phyloP scores from a whole-genome alignment of 164 flowering plant species.

The Vitis riparia region DNA sequence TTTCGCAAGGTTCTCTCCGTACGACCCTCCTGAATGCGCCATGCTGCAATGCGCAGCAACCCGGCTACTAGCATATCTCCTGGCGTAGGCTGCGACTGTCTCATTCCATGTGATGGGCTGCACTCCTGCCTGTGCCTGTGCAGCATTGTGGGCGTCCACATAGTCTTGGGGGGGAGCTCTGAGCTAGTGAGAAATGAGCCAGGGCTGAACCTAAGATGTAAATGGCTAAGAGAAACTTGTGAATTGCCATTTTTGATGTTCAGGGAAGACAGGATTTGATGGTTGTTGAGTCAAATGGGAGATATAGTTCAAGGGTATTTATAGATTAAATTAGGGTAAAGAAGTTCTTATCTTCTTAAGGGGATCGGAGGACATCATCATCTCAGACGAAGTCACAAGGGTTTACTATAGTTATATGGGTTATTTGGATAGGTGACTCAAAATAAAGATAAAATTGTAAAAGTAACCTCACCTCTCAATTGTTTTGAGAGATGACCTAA shows the following conservation, averaged over 20 bases:
- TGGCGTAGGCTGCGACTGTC: slow-evolving; percentile 25
- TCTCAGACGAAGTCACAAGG: no score
- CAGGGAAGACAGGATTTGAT: no score
- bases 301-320: no score
- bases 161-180: slow-evolving; percentile 28
- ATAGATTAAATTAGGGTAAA: no score
- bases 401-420: no score
- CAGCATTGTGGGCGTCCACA: slow-evolving; percentile 38
- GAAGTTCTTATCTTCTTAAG: no score
- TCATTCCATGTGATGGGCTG: slow-evolving; percentile 30
- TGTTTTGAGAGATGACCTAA: no score
- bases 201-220: not conserved
- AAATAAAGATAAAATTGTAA: no score
- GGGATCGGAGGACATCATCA: no score
- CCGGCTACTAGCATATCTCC: slow-evolving; percentile 13
- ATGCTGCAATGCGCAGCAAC: slow-evolving; percentile 11
- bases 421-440: no score
- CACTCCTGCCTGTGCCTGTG: slow-evolving; percentile 40
- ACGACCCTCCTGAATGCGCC: slow-evolving; percentile 32
- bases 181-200: slow-evolving; percentile 17
- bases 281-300: no score
- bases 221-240: not conserved
- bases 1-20: slow-evolving; percentile 34
- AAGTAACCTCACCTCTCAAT: no score
- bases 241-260: not conserved